Evolutionary conservation across 306 rosid species (phyloP), one percentile per base, ranked within the genome.

Genomic region (Astragalus glycyphyllos): DNA sequence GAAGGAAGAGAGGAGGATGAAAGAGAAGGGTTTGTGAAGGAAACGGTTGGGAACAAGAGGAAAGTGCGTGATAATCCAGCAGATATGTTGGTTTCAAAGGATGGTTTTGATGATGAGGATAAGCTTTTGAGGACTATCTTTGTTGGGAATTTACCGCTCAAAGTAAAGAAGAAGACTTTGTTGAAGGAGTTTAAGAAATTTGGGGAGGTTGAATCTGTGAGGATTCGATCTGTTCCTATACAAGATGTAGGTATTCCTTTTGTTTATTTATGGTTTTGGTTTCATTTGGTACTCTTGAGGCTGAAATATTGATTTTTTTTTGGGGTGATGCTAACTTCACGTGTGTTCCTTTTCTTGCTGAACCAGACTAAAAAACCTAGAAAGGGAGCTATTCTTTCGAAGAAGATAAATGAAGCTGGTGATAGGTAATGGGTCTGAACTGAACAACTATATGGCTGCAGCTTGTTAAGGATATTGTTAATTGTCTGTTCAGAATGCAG

Each of bases 111-210:
- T 61, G 97, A 91, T 9, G 97, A 91, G 68, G 78, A 74, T 51
- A 91, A 89, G 84, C 96, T 94, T 20, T 61, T 91, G 88, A 87
- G 99, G 78, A 94, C 99, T n/a, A 80, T 91, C 53, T 94, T 94
- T 73, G 91, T 94, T 20, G 97, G 99, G 48, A 94, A 94, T 76
- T 87, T 94, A 75, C 95, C 96, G 2, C 72, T 89, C 65, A 86
- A 82, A 75, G 79, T 84, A 69, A 94, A 91, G 72, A 91, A 91
- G 86, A 94, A 94, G 81, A 83, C 81, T 56, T 68, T 94, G 65
- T 66, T 81, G 49, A 87, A 79, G 79, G 97, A 94, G 70, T 94
- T 94, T 60, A 74, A 68, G 80, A 80, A 82, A 45, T 94, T 89
- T 76, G 99, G 97, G 8, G 99, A 94, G 81, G 89, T 94, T 20